Evolutionary conservation across 73 alveolate genomes (phyloP).

Genomic region (Tetrahymena borealis): DNA sequence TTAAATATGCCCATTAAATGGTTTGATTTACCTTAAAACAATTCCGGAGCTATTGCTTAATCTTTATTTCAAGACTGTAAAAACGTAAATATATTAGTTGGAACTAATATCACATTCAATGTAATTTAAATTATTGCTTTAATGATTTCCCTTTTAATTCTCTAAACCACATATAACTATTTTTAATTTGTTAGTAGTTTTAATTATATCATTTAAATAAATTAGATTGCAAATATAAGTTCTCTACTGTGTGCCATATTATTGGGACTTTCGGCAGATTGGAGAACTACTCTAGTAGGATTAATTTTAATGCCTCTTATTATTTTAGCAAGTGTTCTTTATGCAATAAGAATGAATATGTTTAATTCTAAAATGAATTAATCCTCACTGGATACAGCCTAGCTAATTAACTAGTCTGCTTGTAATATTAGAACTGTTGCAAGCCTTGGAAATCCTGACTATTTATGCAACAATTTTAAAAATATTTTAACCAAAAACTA

Average conservation of each 20-base stretch:
- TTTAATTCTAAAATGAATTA: not conserved
- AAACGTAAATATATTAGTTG: slow-evolving; percentile 38
- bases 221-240: slow-evolving; percentile 18
- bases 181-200: not conserved
- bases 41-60: slow-evolving; percentile 75
- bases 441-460: not conserved
- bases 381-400: not conserved
- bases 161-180: not conserved
- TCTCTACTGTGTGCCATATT: slow-evolving; percentile 1
- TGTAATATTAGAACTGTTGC: not conserved
- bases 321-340: slow-evolving; percentile 21
- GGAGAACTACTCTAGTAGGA: slow-evolving; percentile 49
- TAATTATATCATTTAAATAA: not conserved
- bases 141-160: no score
- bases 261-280: slow-evolving; percentile 19
- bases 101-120: slow-evolving; percentile 47
- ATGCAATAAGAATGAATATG: not conserved
- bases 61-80: slow-evolving; percentile 51
- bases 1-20: slow-evolving; percentile 70
- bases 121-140: no score
- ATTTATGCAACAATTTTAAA: not conserved
- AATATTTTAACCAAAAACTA: not conserved
- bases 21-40: slow-evolving; percentile 74
- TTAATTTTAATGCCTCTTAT: slow-evolving; percentile 34
- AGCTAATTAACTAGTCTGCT: not conserved